Percentiles rank a stretch among this genome's conserved stretches.
Conservation (phyloP, 176 grass and related monocot species). For the Bolboschoenus planiculmis region DNA sequence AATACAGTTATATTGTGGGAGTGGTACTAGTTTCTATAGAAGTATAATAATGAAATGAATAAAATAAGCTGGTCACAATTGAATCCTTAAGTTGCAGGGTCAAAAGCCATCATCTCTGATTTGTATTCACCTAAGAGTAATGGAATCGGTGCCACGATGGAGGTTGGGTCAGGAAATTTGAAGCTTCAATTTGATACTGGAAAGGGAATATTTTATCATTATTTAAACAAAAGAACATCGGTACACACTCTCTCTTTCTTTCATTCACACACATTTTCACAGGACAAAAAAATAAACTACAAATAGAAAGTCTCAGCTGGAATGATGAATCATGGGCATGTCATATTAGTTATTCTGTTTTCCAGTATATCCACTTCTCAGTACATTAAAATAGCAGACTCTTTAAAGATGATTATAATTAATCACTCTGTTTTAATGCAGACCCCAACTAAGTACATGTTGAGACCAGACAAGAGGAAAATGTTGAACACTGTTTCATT, state of each 20-base stretch:
- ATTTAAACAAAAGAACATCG: slow-evolving; percentile 34
- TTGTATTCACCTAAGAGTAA: slow-evolving; percentile 16
- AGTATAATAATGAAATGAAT: neutral
- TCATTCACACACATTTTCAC: neutral
- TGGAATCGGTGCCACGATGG: slow-evolving; percentile 10
- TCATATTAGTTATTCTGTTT: neutral
- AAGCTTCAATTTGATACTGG: slow-evolving; percentile 38
- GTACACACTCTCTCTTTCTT: slow-evolving; percentile 22
- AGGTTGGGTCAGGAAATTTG: slow-evolving; percentile 43
- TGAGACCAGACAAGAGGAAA: neutral
- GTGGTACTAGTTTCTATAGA: neutral
- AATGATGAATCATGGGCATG: neutral
- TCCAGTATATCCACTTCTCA: neutral
- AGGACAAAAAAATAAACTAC: neutral
- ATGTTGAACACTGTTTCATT: neutral
- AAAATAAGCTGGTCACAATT: neutral
- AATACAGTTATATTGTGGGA: neutral
- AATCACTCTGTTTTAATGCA: neutral
- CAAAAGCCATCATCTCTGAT: slow-evolving; percentile 23
- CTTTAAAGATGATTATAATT: neutral
- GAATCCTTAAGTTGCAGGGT: slow-evolving; percentile 22
- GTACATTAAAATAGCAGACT: neutral
- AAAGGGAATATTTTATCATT: slow-evolving; percentile 30
- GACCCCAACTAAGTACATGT: neutral
- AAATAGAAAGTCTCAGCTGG: neutral